These are phyloP conservation scores for Neospora caninum DNA, from an alignment of 169 alveolate genomes.

Conservation along the genomic window DNA sequence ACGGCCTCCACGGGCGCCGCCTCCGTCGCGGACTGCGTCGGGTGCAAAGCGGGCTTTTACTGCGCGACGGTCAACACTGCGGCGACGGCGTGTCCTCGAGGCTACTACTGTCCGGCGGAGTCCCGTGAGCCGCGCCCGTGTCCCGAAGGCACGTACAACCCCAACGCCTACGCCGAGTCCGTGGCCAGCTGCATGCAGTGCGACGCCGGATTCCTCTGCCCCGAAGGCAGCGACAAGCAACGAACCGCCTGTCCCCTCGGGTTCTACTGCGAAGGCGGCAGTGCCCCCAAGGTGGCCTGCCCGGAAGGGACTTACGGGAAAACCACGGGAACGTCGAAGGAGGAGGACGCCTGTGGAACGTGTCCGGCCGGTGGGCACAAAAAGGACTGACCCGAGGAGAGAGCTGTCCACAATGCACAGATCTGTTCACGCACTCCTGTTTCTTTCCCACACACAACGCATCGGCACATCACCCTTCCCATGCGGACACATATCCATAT, in stretches of 20 bases:
- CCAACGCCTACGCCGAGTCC: background rate
- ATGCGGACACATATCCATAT: too few species aligned
- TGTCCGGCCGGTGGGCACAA: background rate
- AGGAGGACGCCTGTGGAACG: background rate
- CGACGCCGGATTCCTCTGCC: conserved; percentile 60
- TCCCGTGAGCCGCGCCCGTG: conserved; percentile 51
- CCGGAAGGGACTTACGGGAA: conserved; percentile 59
- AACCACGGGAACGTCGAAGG: background rate
- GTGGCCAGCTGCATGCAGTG: conserved; percentile 39
- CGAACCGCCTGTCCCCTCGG: conserved; percentile 72
- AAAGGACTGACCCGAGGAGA: too few species aligned
- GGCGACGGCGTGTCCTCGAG: conserved; percentile 37
- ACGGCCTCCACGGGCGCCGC: background rate
- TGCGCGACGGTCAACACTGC: background rate
- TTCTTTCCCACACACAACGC: too few species aligned
- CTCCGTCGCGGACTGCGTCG: background rate
- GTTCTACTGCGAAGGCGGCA: conserved; percentile 76
- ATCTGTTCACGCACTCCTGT: too few species aligned
- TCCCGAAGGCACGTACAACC: conserved; percentile 59
- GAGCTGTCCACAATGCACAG: too few species aligned
- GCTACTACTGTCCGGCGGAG: conserved; percentile 62
- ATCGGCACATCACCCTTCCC: too few species aligned
- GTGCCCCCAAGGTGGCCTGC: conserved; percentile 70
- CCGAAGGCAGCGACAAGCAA: conserved; percentile 44
- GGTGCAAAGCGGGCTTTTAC: conserved; percentile 18